These are phyloP conservation scores for Ciborinia camelliae DNA, from an alignment of 2,329 filamentous ascomycete species.

Conservation along the genomic window DNA sequence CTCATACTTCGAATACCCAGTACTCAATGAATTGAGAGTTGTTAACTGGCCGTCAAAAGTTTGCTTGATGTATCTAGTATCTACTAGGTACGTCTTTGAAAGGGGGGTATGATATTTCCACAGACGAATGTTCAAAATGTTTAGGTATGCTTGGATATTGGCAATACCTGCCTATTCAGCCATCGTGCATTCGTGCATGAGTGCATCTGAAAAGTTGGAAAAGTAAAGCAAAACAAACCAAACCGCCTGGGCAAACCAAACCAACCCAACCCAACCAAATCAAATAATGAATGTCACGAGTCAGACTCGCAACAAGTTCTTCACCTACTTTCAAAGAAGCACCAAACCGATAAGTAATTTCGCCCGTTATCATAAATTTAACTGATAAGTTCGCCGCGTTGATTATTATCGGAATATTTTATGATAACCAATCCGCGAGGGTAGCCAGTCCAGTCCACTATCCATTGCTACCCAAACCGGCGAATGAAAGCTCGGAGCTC, in stretches of 20 bases:
- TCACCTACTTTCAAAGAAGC: background rate
- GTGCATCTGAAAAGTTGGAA: no score
- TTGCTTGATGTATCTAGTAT: no score
- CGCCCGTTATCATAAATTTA: conserved; percentile 2
- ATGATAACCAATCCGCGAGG: conserved; percentile 1
- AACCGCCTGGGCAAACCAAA: no score
- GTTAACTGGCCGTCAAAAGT: no score
- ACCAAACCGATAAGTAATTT: background rate
- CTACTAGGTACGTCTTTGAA: background rate
- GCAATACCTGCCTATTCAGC: background rate
- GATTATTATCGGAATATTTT: background rate
- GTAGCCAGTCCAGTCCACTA: background rate
- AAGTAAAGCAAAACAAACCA: no score
- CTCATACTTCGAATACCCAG: background rate
- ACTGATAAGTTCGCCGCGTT: background rate
- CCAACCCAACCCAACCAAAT: no score
- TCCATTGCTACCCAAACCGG: background rate
- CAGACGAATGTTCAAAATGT: no score
- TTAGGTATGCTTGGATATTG: background rate
- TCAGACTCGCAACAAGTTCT: no score
- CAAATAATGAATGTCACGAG: background rate
- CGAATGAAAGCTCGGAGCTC: conserved; percentile 6
- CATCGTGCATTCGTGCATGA: no score
- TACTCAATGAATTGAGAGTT: background rate
- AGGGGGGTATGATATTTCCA: background rate